phyloP scores from a whole-genome alignment of 2,329 filamentous ascomycete genomes.

The Fusarium nodosum region DNA sequence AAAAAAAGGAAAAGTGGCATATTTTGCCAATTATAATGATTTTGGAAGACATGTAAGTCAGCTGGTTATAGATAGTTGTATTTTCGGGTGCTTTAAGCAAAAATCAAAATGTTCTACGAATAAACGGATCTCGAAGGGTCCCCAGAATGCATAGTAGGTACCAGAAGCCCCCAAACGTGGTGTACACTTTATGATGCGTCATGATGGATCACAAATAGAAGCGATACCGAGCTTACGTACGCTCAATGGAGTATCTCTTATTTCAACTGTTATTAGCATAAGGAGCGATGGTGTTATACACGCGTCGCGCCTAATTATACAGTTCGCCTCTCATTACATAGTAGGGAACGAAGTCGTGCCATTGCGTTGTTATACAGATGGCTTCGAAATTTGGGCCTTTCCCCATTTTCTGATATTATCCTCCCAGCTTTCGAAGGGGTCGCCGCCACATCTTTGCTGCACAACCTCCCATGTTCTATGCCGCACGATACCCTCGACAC shows the following conservation, averaged over 20 bases:
- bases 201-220: background rate
- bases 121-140: background rate
- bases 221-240: background rate
- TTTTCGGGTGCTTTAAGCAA: background rate
- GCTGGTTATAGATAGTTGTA: background rate
- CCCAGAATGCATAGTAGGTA: background rate
- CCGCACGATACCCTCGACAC: slow-evolving; percentile 83
- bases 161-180: background rate
- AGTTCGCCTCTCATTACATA: slow-evolving; percentile 18
- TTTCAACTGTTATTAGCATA: background rate
- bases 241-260: background rate
- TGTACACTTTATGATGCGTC: too few species aligned
- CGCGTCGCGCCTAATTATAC: slow-evolving; percentile 28
- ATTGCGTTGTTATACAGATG: slow-evolving; percentile 10
- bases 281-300: slow-evolving; percentile 10
- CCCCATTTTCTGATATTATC: slow-evolving; percentile 75
- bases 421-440: slow-evolving; percentile 71
- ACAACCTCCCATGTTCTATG: slow-evolving; percentile 85
- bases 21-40: background rate
- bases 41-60: background rate
- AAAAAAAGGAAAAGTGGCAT: background rate
- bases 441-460: slow-evolving; percentile 78
- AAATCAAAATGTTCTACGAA: background rate
- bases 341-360: slow-evolving; percentile 4
- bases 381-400: slow-evolving; percentile 49